Base-by-base conservation (phyloP, 176 grass and related monocot species). In the Avena insularis region DNA sequence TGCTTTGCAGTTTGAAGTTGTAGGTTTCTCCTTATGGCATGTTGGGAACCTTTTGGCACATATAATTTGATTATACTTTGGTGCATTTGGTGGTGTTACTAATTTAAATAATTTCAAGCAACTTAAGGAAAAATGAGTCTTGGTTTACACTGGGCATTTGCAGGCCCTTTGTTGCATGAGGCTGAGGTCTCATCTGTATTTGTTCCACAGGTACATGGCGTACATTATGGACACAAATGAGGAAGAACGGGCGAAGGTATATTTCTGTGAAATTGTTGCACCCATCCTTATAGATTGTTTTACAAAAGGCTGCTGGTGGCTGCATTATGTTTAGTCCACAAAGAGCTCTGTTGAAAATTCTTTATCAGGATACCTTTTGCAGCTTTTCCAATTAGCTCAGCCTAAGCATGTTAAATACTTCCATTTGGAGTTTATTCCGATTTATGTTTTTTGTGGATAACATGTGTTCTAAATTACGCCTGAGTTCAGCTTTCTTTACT, bases 171-270 rank as follows among this genome's bases (percentile, higher is more conserved):
- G 4, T 33, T 64, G 58, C 38, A 84, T 74, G n/a, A 84, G 19
- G 21, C 38, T 84, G 71, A 63, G 6, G 33, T 75, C 72, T 36
- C 59, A 6, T 33, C 25, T 33, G 16, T 77, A 35, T 36, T 77
- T 56, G 50, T 60, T 36, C 48, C 86, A 88, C 79, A 98, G 96
- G 96, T 98, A 98, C 84, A 98, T 98, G 96, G 96, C 96, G 58
- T 98, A 98, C 73, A 98, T 98, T 80, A 98, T 98, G 96, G 96
- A 98, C 78, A 98, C 96, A 84, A 98, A 98, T 61, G 96, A 95
- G 88, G 96, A 98, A 91, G 96, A 98, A 47, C 90, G 96, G 25
- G 38, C 85, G 3, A 95, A 95, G 90, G 93, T 95, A 70, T 82
- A 51, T 17, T 84, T 11, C 20, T 1, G 3, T 11, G 1, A 64